A percentile compares a stretch with the other conserved stretches of the same genome.
These are phyloP conservation scores for Xenoacremonium recifei DNA, from an alignment of 2,329 filamentous ascomycete genomes.

Conservation along the genomic window DNA sequence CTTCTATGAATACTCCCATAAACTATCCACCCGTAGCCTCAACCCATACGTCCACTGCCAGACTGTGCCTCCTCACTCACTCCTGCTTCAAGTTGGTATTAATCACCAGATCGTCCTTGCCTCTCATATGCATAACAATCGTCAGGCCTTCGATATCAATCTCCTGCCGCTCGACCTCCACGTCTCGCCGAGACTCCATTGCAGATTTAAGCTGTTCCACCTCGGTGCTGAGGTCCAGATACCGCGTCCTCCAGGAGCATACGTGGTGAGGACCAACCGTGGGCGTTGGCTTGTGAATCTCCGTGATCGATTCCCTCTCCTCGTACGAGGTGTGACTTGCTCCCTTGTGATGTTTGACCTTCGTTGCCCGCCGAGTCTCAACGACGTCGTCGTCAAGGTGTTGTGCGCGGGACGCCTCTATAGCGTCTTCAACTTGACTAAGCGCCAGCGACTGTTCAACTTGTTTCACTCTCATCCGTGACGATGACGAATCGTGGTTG, in stretches of 20 bases:
- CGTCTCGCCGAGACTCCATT: constrained; percentile 22
- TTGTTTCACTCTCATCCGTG: constrained; percentile 25
- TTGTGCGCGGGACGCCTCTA: too few relatives aligned
- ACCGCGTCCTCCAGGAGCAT: constrained; percentile 43
- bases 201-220: constrained; percentile 41
- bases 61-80: not conserved
- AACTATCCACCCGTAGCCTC: not conserved
- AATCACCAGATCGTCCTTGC: constrained; percentile 51
- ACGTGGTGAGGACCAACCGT: constrained; percentile 38
- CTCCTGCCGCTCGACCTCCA: constrained; percentile 30
- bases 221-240: constrained; percentile 39
- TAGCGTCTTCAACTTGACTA: constrained; percentile 17
- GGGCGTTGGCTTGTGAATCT: constrained; percentile 33
- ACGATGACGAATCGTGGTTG: constrained; percentile 8
- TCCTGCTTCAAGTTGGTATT: constrained; percentile 43
- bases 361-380: too few relatives aligned
- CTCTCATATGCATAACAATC: constrained; percentile 49
- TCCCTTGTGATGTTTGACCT: constrained; percentile 9
- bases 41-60: constrained; percentile 4
- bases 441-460: constrained; percentile 27
- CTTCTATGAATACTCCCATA: not conserved
- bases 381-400: too few relatives aligned
- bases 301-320: constrained; percentile 10
- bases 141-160: constrained; percentile 48
- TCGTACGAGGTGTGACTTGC: constrained; percentile 3